Conservation (phyloP, 2,329 filamentous ascomycete genomes). For the Aspergillus costaricaensis region DNA sequence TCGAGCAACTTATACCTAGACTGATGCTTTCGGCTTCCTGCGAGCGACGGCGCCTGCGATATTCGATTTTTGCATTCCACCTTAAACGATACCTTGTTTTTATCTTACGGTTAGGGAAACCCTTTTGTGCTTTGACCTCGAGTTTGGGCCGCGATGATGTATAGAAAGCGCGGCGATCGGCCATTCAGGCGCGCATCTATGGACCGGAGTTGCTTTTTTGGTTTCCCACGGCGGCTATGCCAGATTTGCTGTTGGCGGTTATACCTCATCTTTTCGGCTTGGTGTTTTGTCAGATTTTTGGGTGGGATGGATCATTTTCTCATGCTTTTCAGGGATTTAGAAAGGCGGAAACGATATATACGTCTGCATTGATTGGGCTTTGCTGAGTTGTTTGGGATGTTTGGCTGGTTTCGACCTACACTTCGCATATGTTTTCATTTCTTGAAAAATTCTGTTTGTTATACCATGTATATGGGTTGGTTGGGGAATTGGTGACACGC, state of each 20-base stretch:
- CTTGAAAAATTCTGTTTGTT: constrained; percentile 24
- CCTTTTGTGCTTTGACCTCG: constrained; percentile 31
- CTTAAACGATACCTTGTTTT: constrained; percentile 39
- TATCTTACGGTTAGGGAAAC: constrained; percentile 41
- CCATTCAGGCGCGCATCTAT: constrained; percentile 37
- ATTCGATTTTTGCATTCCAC: constrained; percentile 41
- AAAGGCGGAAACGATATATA: constrained; percentile 49
- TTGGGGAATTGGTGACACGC: constrained; percentile 31
- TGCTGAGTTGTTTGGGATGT: constrained; percentile 38
- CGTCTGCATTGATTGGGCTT: constrained; percentile 46
- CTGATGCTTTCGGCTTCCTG: constrained; percentile 41
- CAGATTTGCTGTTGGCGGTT: constrained; percentile 30
- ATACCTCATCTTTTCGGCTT: constrained; percentile 29
- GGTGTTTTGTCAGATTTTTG: constrained; percentile 31
- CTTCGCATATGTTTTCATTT: constrained; percentile 28
- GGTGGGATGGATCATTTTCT: constrained; percentile 37
- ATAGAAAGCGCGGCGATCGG: constrained; percentile 43
- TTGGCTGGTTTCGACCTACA: constrained; percentile 27
- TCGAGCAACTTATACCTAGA: constrained; percentile 36
- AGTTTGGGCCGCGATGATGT: constrained; percentile 40
- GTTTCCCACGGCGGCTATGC: constrained; percentile 34
- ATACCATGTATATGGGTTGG: constrained; percentile 38
- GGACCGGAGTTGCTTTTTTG: constrained; percentile 40
- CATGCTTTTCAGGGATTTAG: constrained; percentile 42
- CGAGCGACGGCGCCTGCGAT: constrained; percentile 47